Conservation (phyloP, 225 moss, liverwort and hornwort species). For the Lunularia cruciata region DNA sequence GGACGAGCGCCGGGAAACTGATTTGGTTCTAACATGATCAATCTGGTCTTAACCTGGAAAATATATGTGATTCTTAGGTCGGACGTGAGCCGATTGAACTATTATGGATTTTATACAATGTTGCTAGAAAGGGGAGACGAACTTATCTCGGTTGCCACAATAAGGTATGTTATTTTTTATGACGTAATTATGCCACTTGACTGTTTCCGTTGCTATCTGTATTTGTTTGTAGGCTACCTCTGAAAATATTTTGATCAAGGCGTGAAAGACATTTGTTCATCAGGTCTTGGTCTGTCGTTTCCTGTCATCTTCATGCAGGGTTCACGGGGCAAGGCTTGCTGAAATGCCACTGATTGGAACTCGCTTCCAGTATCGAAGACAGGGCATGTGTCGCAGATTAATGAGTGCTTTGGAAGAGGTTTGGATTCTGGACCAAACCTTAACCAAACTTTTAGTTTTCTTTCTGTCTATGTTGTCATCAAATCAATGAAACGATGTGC, state of each 20-base stretch:
- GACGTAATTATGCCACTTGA: no score
- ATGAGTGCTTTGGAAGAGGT: constrained; percentile 89
- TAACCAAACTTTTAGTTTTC: not conserved
- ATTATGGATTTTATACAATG: constrained; percentile 84
- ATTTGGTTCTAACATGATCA: no score
- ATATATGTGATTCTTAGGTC: constrained; percentile 47
- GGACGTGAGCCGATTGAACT: constrained; percentile 76
- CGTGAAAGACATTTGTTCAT: no score
- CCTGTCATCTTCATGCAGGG: constrained; percentile 37
- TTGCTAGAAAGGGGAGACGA: constrained; percentile 89
- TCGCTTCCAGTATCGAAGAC: constrained; percentile 82
- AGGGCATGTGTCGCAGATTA: constrained; percentile 89
- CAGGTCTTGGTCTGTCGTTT: no score
- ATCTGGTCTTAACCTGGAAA: not conserved
- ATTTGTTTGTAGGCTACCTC: no score
- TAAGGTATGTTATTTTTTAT: constrained; percentile 53
- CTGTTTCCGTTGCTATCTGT: no score
- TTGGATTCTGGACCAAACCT: not conserved
- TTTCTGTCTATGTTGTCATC: no score
- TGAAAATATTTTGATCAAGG: no score
- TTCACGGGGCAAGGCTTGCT: constrained; percentile 76
- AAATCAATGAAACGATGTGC: no score
- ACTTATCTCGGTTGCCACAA: constrained; percentile 87
- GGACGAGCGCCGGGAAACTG: no score
- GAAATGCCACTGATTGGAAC: constrained; percentile 96